Evolutionary conservation across 371 early-diverging fungal species (phyloP).

Genomic region (Apophysomyces elegans): DNA sequence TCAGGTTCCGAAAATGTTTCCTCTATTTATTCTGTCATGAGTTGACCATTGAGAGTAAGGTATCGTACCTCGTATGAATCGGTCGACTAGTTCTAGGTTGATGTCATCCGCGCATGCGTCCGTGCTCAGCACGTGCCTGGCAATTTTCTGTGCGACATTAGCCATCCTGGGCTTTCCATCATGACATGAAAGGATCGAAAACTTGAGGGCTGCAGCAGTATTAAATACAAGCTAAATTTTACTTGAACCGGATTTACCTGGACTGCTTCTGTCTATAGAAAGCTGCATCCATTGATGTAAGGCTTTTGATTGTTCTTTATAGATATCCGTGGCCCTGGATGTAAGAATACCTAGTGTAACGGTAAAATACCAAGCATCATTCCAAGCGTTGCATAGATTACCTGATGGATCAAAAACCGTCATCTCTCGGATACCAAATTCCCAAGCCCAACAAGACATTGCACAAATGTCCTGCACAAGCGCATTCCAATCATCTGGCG

Average conservation of each 20-base stretch:
- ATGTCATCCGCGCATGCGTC: constrained; percentile 24
- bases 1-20: constrained; percentile 59
- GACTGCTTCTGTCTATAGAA: not conserved
- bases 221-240: not conserved
- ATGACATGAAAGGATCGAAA: constrained; percentile 39
- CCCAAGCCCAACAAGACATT: constrained; percentile 51
- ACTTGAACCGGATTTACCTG: constrained; percentile 15
- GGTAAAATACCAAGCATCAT: constrained; percentile 7
- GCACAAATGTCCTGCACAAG: constrained; percentile 39
- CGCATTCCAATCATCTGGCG: constrained; percentile 33
- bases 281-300: constrained; percentile 39
- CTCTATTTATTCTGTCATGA: constrained; percentile 8
- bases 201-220: constrained; percentile 28
- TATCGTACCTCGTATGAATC: constrained; percentile 40
- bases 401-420: constrained; percentile 52
- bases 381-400: constrained; percentile 13
- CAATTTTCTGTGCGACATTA: constrained; percentile 32
- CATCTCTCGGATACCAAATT: constrained; percentile 43
- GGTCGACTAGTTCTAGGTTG: constrained; percentile 35
- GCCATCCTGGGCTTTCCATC: constrained; percentile 36
- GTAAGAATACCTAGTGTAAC: constrained; percentile 28
- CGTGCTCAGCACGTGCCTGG: constrained; percentile 13
- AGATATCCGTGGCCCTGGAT: constrained; percentile 31
- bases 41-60: not conserved
- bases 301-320: constrained; percentile 38